Conservation (phyloP, 108 stramenopile genomes). For the Skeletonema menzelii region DNA sequence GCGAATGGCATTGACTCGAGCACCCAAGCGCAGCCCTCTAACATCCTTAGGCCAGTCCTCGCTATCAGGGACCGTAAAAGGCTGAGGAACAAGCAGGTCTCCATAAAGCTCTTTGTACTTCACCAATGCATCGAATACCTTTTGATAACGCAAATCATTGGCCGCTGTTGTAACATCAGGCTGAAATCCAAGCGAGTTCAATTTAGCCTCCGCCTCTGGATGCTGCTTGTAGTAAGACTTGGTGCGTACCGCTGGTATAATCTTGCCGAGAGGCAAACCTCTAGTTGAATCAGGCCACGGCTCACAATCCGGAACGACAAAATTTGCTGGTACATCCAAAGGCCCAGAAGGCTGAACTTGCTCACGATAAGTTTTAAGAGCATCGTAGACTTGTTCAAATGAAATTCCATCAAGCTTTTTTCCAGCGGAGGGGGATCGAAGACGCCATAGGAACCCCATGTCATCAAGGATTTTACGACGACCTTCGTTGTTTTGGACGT, state of each 20-base stretch:
- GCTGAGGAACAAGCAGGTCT: constrained; percentile 86
- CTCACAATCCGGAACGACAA: constrained; percentile 71
- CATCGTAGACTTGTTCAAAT: constrained; percentile 80
- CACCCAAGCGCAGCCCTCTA: constrained; percentile 83
- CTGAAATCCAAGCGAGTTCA: constrained; percentile 55
- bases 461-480: constrained; percentile 72
- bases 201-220: constrained; percentile 61
- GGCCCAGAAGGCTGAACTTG: constrained; percentile 52
- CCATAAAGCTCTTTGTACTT: constrained; percentile 84
- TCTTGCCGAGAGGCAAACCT: constrained; percentile 77
- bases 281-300: constrained; percentile 78
- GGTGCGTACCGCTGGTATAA: constrained; percentile 55
- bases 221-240: constrained; percentile 65
- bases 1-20: constrained; percentile 89
- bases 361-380: constrained; percentile 68
- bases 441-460: constrained; percentile 87
- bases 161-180: constrained; percentile 57
- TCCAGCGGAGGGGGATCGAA: constrained; percentile 53
- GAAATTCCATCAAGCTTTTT: constrained; percentile 54
- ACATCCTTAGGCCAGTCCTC: constrained; percentile 75
- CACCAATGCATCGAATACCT: constrained; percentile 77
- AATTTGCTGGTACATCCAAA: constrained; percentile 64
- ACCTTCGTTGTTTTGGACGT: constrained; percentile 62
- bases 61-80: constrained; percentile 78
- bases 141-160: constrained; percentile 73